Evolutionary conservation across 208 protist species (phyloP).

Genomic region (Leishmania martiniquensis): DNA sequence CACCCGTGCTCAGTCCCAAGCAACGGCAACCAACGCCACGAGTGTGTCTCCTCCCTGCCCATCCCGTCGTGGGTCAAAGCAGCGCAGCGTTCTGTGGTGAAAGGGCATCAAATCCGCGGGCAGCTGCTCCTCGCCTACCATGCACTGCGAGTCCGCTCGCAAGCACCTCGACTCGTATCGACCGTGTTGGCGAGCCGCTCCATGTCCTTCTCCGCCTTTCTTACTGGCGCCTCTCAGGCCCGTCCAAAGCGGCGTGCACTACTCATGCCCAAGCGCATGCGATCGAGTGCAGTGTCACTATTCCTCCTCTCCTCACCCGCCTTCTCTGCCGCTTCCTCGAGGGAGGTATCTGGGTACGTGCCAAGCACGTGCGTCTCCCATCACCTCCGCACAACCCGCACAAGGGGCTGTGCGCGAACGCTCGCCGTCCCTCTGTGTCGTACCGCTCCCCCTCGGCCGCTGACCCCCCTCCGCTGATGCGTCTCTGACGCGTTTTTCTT

Average conservation of each 20-base stretch:
- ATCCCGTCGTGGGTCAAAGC: not conserved
- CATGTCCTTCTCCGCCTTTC: not conserved
- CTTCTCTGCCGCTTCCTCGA: not conserved
- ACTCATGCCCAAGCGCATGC: not conserved
- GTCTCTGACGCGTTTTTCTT: not conserved
- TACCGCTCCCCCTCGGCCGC: not conserved
- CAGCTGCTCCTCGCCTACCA: not conserved
- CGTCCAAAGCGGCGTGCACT: not conserved
- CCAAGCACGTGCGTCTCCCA: no score
- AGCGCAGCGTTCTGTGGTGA: not conserved
- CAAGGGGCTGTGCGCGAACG: not conserved
- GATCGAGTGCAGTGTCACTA: not conserved
- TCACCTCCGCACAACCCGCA: not conserved
- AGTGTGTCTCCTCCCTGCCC: not conserved
- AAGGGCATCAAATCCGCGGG: not conserved
- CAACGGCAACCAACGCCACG: not conserved
- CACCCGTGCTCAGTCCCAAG: not conserved
- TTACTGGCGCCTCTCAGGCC: not conserved
- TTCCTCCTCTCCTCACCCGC: not conserved
- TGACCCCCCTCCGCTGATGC: not conserved
- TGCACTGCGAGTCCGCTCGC: no score
- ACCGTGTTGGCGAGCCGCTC: no score
- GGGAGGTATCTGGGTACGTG: not conserved
- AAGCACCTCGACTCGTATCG: no score
- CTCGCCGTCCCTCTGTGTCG: not conserved